Conservation (phyloP, 768 basidiomycete genomes). For the Pleurotus cornucopiae region DNA sequence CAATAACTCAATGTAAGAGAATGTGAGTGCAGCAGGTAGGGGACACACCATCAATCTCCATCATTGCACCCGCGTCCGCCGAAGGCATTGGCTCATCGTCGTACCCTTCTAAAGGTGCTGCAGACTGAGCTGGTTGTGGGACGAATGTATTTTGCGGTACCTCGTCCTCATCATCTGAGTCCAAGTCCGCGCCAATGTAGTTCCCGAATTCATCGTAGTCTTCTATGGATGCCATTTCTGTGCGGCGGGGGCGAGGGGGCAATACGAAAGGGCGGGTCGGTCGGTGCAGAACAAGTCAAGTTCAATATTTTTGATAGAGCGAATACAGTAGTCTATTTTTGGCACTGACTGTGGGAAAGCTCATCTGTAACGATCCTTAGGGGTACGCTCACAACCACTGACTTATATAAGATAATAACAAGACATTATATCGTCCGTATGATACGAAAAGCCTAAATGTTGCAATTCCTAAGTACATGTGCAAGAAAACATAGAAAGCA, state of each 20-base stretch:
- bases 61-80: slow-evolving; percentile 59
- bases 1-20: slow-evolving; percentile 14
- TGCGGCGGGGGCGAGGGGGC: slow-evolving; percentile 6
- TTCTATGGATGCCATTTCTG: slow-evolving; percentile 53
- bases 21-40: slow-evolving; percentile 4
- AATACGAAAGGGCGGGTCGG: background rate
- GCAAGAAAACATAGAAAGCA: too few relatives aligned
- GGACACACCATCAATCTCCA: slow-evolving; percentile 77
- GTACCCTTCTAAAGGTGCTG: slow-evolving; percentile 74
- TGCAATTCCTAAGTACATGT: too few relatives aligned
- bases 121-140: slow-evolving; percentile 21
- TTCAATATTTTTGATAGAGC: background rate
- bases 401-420: too few relatives aligned
- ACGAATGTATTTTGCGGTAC: slow-evolving; percentile 46
- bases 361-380: too few relatives aligned
- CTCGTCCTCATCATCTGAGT: slow-evolving; percentile 79
- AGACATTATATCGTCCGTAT: too few relatives aligned
- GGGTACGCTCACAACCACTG: too few relatives aligned
- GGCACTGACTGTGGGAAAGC: slow-evolving; percentile 18
- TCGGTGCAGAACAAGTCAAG: background rate
- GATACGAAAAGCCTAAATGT: too few relatives aligned
- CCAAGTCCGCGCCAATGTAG: slow-evolving; percentile 94
- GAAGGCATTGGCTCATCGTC: slow-evolving; percentile 64
- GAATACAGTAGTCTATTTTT: slow-evolving; percentile 15
- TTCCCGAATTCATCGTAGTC: slow-evolving; percentile 96